Evolutionary conservation across 805 yeast genomes (phyloP).

Genomic region (Starmerella potacharoeniae): DNA sequence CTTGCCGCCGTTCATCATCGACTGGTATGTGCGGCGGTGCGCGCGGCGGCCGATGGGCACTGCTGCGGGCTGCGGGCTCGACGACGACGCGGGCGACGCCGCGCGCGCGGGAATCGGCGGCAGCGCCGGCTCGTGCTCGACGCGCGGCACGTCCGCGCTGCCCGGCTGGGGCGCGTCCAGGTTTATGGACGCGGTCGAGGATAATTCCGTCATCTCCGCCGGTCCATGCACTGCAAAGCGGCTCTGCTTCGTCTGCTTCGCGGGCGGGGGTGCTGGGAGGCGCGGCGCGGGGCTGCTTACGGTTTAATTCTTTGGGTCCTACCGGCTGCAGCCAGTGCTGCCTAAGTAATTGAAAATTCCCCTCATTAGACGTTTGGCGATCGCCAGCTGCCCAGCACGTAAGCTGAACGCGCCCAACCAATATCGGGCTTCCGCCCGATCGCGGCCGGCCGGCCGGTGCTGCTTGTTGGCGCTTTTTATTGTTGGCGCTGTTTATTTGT

Average conservation of each 20-base stretch:
- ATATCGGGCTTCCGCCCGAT: slow-evolving; percentile 2
- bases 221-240: neutral
- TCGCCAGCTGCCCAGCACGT: slow-evolving; percentile 2
- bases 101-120: neutral
- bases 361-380: slow-evolving; percentile 3
- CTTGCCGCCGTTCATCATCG: slow-evolving; percentile 26
- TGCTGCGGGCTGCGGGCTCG: neutral
- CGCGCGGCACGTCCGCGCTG: neutral
- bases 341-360: slow-evolving; percentile 5
- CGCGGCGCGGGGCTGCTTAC: neutral
- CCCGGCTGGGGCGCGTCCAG: neutral
- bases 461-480: no score
- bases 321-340: slow-evolving; percentile 1
- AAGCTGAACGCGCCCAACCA: slow-evolving; percentile 1
- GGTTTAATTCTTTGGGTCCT: neutral
- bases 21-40: slow-evolving; percentile 21
- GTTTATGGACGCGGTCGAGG: neutral
- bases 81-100: neutral
- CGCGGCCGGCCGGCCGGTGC: no score
- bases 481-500: no score
- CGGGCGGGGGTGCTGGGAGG: neutral
- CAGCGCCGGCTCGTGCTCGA: neutral
- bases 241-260: neutral
- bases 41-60: slow-evolving; percentile 10
- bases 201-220: neutral